Percentiles rank a stretch among this genome's conserved stretches.
Conservation (phyloP, 176 grass and related monocot genomes). For the Musa troglodytarum region DNA sequence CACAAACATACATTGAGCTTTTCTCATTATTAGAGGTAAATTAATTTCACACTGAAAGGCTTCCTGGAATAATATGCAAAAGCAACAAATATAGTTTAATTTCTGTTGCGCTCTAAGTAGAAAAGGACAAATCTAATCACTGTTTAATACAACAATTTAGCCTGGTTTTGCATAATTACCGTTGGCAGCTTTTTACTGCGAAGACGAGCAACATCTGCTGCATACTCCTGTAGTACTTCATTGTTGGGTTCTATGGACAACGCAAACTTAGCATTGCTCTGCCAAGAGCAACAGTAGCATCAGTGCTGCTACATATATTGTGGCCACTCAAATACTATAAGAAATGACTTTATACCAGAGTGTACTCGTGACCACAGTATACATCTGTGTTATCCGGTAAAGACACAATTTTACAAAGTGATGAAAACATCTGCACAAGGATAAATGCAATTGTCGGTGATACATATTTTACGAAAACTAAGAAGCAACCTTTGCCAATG, state of each 20-base stretch:
- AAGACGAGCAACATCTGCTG: constrained; percentile 47
- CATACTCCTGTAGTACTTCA: constrained; percentile 77
- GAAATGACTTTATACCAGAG: constrained; percentile 40
- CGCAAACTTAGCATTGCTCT: constrained; percentile 93
- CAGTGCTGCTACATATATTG: constrained; percentile 2
- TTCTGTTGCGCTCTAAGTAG: not conserved
- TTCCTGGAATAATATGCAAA: not conserved
- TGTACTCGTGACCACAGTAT: constrained; percentile 97
- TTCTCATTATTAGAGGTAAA: no score
- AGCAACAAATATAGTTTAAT: not conserved
- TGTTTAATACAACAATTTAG: not conserved
- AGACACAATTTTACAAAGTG: constrained; percentile 70
- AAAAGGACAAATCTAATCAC: not conserved
- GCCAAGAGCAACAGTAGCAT: constrained; percentile 20
- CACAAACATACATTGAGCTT: not conserved
- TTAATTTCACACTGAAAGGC: not conserved
- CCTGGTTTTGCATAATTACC: constrained; percentile 35
- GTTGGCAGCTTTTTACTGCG: constrained; percentile 77
- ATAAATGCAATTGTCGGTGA: constrained; percentile 5
- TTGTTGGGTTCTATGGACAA: constrained; percentile 90
- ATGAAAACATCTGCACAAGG: constrained; percentile 76
- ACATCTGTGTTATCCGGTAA: constrained; percentile 79
- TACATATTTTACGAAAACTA: no score
- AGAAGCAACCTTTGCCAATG: no score
- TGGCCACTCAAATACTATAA: not conserved